Evolutionary conservation across 805 yeast genomes (phyloP).

Genomic region (Ogataea nakhonphanomensis): DNA sequence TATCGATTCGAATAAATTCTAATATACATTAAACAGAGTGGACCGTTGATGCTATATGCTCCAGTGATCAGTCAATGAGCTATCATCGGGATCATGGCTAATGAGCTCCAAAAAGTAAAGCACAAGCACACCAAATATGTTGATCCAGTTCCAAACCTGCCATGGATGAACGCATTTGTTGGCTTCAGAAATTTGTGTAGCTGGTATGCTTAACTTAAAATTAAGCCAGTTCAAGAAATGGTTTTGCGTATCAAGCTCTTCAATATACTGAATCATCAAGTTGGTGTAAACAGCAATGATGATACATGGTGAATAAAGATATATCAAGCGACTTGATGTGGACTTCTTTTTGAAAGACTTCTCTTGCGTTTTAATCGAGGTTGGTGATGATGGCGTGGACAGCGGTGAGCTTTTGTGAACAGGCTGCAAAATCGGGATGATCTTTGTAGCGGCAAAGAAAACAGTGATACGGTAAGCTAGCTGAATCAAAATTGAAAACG

Average conservation of each 20-base stretch:
- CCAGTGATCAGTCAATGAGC: constrained; percentile 34
- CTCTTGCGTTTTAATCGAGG: constrained; percentile 12
- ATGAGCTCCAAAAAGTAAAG: constrained; percentile 77
- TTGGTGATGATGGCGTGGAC: constrained; percentile 23
- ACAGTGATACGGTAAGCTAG: constrained; percentile 83
- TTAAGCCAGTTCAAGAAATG: constrained; percentile 33
- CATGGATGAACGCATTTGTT: constrained; percentile 56
- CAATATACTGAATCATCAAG: constrained; percentile 83
- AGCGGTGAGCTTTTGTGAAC: constrained; percentile 20
- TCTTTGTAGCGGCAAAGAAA: constrained; percentile 86
- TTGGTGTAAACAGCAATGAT: constrained; percentile 95
- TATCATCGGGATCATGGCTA: constrained; percentile 34
- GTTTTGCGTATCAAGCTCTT: constrained; percentile 60
- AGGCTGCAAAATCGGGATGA: constrained; percentile 60
- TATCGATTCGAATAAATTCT: constrained; percentile 4
- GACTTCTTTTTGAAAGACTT: constrained; percentile 17
- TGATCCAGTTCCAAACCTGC: constrained; percentile 97
- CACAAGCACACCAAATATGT: constrained; percentile 75
- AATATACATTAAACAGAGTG: constrained; percentile 1
- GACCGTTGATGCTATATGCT: background rate
- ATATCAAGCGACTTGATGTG: constrained; percentile 52
- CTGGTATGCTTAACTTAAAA: constrained; percentile 19
- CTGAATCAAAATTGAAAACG: constrained; percentile 78
- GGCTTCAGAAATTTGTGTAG: background rate
- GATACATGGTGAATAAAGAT: constrained; percentile 90